Base-by-base conservation (phyloP, 495 filamentous ascomycete species). In the Lasiosphaeris hirsuta region DNA sequence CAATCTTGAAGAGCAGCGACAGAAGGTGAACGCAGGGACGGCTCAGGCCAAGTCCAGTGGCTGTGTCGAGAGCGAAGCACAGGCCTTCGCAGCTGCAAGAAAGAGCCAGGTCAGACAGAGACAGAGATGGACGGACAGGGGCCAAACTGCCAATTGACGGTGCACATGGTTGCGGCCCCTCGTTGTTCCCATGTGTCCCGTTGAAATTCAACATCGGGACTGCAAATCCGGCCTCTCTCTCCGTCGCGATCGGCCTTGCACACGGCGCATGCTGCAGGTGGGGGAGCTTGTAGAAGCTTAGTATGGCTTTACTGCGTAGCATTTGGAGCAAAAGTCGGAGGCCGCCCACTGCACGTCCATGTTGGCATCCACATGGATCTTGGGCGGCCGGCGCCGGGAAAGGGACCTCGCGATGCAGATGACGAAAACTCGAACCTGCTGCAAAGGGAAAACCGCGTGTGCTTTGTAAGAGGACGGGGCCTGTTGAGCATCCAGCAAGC, bases 361-460 rank as follows among this genome's bases (percentile, higher is more conserved):
- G 19, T 41, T 30, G 39, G 23, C 23, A 30, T 30, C 23, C 23
- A 30, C 23, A 30, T 30, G 23, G 23, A 30, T 30, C 23, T 30
- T 30, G 23, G 23, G 23, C 23, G 23, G 23, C 23, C 23, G 23
- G 23, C 23, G 23, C 23, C 23, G 30, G 38, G 51, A 41, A 34
- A 54, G 51, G 51, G 43, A 38, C 51, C 19, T 44, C 51, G 51
- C 38, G 51, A 54, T 43, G 51, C 51, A 54, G 51, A 44, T 36
- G 51, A 35, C 38, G 40, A 42, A 40, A 51, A 51, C 36, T 51
- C 33, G 30, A 42, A 37, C 51, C 37, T 40, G 37, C 51, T 49
- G 19, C 18, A n/a, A 15, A n/a, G 18, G 19, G 40, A 23, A 2
- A 13, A 14, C 15, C 36, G 15, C 30, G 17, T 30, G 23, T 30